phyloP scores from a whole-genome alignment of 495 filamentous ascomycete species.

The Stereocaulon alpinum region DNA sequence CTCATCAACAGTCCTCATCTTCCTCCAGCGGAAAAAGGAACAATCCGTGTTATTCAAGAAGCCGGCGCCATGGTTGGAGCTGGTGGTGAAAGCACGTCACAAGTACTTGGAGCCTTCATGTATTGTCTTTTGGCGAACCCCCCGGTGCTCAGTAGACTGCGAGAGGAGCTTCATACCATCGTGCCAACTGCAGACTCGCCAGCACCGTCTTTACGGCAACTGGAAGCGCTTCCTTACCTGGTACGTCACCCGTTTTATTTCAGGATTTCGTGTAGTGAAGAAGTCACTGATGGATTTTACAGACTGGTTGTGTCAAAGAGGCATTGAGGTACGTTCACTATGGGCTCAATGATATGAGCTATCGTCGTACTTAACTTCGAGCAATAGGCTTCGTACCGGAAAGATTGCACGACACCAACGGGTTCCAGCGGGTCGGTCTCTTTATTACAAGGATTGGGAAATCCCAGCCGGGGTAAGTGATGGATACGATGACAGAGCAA shows the following conservation, averaged over 20 bases:
- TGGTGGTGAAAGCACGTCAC: slow-evolving; percentile 17
- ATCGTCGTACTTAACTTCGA: not conserved
- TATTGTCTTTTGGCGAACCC: slow-evolving; percentile 14
- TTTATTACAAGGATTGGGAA: slow-evolving; percentile 17
- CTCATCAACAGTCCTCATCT: slow-evolving; percentile 14
- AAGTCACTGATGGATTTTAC: not conserved
- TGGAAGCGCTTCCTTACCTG: slow-evolving; percentile 45
- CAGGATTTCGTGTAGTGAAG: too few relatives aligned
- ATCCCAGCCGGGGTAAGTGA: slow-evolving; percentile 22
- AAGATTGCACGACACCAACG: slow-evolving; percentile 33
- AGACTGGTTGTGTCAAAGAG: slow-evolving; percentile 16
- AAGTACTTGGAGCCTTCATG: slow-evolving; percentile 11
- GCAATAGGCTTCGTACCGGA: slow-evolving; percentile 14
- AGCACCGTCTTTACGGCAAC: slow-evolving; percentile 28
- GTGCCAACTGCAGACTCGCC: slow-evolving; percentile 24
- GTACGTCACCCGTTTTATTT: not conserved
- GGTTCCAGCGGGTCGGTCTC: slow-evolving; percentile 9
- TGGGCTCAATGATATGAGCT: not conserved
- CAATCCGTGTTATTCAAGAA: slow-evolving; percentile 17
- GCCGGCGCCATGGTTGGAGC: slow-evolving; percentile 17
- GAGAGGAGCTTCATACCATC: slow-evolving; percentile 27
- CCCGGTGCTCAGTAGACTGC: slow-evolving; percentile 17
- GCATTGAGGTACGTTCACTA: slow-evolving; percentile 4
- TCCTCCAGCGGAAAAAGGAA: slow-evolving; percentile 11
- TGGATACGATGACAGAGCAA: not conserved